A percentile compares a stretch with the other conserved stretches of the same genome.
These are phyloP conservation scores for Pseudoneurospora amorphoporcata DNA, from an alignment of 495 filamentous ascomycete genomes.

Conservation along the genomic window DNA sequence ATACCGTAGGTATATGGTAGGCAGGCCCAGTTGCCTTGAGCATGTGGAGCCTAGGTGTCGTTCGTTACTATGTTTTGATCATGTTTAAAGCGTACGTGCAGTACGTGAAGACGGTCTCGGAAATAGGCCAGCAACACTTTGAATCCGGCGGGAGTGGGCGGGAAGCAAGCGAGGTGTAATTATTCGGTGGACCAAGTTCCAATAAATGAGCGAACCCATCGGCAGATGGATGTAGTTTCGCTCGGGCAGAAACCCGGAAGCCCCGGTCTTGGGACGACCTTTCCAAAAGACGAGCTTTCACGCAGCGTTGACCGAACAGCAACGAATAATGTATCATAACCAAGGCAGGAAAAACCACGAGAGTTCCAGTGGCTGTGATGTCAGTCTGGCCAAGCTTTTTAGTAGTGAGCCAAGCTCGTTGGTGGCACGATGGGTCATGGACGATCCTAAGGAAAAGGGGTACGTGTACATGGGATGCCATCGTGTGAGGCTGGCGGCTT, in stretches of 20 bases:
- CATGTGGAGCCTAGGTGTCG: not conserved
- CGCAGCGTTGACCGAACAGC: not conserved
- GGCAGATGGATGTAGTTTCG: not conserved
- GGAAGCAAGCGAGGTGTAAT: not conserved
- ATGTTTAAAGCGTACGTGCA: not conserved
- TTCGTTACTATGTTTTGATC: not conserved
- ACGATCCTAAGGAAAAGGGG: not conserved
- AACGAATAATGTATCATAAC: not conserved
- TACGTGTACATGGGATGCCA: not conserved
- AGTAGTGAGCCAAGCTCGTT: not conserved
- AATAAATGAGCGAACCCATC: not conserved
- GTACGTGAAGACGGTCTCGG: not conserved
- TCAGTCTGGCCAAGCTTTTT: not conserved
- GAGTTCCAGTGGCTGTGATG: not conserved
- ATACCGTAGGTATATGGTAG: not conserved
- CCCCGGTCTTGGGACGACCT: not conserved
- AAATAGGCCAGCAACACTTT: not conserved
- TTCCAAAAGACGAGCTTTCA: not conserved
- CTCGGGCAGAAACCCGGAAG: not conserved
- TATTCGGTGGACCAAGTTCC: not conserved
- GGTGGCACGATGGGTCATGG: not conserved
- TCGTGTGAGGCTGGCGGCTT: not conserved
- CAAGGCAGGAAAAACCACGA: not conserved
- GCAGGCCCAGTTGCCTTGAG: not conserved
- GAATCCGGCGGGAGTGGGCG: not conserved